Percentiles rank a stretch among this genome's conserved stretches.
These are phyloP conservation scores for Coemansia guatemalensis DNA, from an alignment of 192 early-diverging fungal species.

Conservation along the genomic window DNA sequence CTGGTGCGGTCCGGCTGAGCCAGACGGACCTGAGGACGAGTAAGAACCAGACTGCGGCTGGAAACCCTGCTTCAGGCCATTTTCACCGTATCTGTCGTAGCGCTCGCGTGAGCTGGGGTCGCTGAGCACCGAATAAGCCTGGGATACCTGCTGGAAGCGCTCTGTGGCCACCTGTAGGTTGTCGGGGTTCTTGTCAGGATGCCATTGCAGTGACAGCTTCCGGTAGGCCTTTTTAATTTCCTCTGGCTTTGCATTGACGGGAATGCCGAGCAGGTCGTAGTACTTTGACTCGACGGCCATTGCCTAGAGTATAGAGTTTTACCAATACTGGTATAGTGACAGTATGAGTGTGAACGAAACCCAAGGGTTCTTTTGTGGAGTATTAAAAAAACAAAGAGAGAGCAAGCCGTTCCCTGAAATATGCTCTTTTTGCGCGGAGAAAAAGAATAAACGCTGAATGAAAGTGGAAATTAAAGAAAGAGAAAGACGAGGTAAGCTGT, in stretches of 20 bases:
- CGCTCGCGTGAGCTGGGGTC: slow-evolving; percentile 33
- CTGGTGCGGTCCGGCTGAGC: slow-evolving; percentile 3
- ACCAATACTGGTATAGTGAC: background rate
- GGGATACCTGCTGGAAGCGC: slow-evolving; percentile 53
- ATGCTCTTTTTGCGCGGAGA: background rate
- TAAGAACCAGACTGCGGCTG: slow-evolving; percentile 19
- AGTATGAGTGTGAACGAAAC: background rate
- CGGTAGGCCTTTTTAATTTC: slow-evolving; percentile 76
- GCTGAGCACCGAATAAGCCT: slow-evolving; percentile 55
- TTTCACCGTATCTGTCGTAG: slow-evolving; percentile 51
- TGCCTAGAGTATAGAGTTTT: background rate
- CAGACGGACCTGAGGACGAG: slow-evolving; percentile 1
- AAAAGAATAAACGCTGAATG: slow-evolving; percentile 3
- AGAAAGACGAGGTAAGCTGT: slow-evolving; percentile 1
- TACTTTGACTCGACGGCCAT: slow-evolving; percentile 53
- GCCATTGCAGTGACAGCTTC: slow-evolving; percentile 70
- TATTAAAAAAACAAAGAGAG: slow-evolving; percentile 2
- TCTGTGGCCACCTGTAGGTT: slow-evolving; percentile 44
- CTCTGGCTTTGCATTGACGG: slow-evolving; percentile 57
- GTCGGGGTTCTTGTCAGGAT: slow-evolving; percentile 64
- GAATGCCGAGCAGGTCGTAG: slow-evolving; percentile 71
- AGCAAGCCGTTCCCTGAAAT: background rate
- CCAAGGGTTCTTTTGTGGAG: background rate
- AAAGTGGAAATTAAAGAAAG: background rate
- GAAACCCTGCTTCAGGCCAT: slow-evolving; percentile 44